Evolutionary conservation across 78 protist genomes (phyloP), one percentile per base, ranked within the genome.

Genomic region (Dictyostelium capitatum): DNA sequence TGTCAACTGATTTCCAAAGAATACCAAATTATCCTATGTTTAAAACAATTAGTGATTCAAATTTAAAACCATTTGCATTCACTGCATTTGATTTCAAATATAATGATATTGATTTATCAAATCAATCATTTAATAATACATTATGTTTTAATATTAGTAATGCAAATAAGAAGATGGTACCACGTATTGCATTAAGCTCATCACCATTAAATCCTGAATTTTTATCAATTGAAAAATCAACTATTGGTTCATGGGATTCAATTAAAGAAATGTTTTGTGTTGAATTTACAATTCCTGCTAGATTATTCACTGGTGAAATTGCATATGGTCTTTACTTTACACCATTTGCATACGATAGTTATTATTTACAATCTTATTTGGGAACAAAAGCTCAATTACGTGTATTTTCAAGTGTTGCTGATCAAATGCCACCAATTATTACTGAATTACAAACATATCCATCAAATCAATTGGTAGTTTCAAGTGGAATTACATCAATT

Each of bases 391-490:
- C 83, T 12, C 83, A 79, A 57, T 59, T 79, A 23, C 32, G 83
- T 25, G 83, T 79, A 30, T 17, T 43, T 1, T 74, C 80, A 23
- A 47, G 19, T 47, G 12, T 15, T 74, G 80, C 64, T 23, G 80
- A 74, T 74, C 51, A 41, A 23, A 46, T 74, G 56, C 80, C 80
- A 48, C 80, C 80, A 41, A 47, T 74, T 74, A 15, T 47, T 9
- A 23, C 80, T 19, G 80, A 23, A 19, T 48, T 30, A 8, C 20
- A 4, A 11, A n/a, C 80, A 30, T 74, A 74, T 8, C 57, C 80
- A 23, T 41, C 80, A n/a, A 47, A 0, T 46, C 10, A 20, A 23
- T 14, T 69, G 11, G 20, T 12, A 14, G 53, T 32, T 1, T 1
- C 19, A 19, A 23, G 23, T 47, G 37, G 10, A 30, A 17, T 30